A percentile compares a stretch with the other conserved stretches of the same genome.
These are phyloP conservation scores for Colletotrichum phormii DNA, from an alignment of 2,329 filamentous ascomycete genomes.

Conservation along the genomic window DNA sequence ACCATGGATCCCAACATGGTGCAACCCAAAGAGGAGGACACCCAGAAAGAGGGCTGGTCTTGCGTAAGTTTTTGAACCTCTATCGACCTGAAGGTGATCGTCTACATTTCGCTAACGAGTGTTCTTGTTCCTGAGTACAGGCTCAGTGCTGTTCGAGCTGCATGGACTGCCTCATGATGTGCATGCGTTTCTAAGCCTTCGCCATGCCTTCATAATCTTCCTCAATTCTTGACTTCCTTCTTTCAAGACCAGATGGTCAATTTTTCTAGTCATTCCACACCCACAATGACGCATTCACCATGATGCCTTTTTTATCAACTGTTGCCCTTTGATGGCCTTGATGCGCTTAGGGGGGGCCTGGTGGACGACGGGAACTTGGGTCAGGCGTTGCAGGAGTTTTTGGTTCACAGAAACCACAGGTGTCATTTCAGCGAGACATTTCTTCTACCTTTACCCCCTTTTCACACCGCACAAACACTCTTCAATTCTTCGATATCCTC, in stretches of 20 bases:
- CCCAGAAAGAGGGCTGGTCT: not conserved
- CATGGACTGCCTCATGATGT: slow-evolving; percentile 15
- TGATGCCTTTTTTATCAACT: not conserved
- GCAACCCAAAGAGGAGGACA: not conserved
- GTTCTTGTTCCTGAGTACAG: not conserved
- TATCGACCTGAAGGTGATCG: not conserved
- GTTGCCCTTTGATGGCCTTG: not conserved
- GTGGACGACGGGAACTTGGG: not conserved
- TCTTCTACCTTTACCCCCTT: not conserved
- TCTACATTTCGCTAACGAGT: not conserved
- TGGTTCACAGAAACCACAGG: not conserved
- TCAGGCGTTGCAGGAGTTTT: not conserved
- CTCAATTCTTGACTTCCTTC: not conserved
- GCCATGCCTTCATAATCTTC: not conserved
- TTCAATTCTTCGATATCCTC: not conserved
- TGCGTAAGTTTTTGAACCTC: not conserved
- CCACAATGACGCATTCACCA: not conserved
- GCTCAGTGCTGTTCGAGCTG: slow-evolving; percentile 16
- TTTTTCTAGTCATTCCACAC: not conserved
- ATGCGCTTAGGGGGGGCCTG: not conserved
- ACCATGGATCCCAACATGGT: slow-evolving; percentile 1
- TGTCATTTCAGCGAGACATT: not conserved
- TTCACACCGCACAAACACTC: not conserved
- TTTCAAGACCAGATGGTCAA: not conserved
- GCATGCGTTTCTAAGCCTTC: not conserved